These are phyloP conservation scores for Termitomyces sp. DNA, from an alignment of 768 basidiomycete species.

Conservation along the genomic window DNA sequence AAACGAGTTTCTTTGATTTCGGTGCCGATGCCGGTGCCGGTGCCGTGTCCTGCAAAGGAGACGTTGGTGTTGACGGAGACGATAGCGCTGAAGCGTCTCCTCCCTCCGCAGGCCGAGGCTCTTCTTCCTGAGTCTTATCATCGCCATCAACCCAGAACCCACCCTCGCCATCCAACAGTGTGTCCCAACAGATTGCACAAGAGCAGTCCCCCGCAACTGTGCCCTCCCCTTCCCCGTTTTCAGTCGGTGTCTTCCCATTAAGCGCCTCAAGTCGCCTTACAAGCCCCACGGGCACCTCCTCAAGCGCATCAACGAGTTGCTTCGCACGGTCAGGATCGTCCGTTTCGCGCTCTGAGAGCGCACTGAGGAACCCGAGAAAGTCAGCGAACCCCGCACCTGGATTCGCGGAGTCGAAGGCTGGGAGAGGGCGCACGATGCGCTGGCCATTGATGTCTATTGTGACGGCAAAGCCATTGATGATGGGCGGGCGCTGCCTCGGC, in stretches of 20 bases:
- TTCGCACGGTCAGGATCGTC: constrained; percentile 69
- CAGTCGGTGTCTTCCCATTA: constrained; percentile 26
- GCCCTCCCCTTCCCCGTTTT: constrained; percentile 21
- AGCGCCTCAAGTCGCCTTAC: constrained; percentile 59
- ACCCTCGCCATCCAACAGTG: constrained; percentile 45
- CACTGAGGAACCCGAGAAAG: constrained; percentile 16
- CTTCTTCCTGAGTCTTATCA: background rate
- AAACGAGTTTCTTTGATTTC: background rate
- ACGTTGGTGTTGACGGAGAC: background rate
- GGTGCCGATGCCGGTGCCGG: background rate
- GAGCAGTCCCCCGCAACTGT: constrained; percentile 33
- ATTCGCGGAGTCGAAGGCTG: background rate
- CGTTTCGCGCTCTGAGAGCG: constrained; percentile 24
- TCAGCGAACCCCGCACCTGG: constrained; percentile 7
- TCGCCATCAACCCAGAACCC: constrained; percentile 15
- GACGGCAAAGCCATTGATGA: constrained; percentile 16
- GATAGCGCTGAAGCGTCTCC: background rate
- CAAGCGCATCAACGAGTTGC: constrained; percentile 56
- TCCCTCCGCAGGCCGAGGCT: background rate
- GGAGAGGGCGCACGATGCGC: constrained; percentile 9
- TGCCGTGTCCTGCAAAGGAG: background rate
- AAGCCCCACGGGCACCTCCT: constrained; percentile 61
- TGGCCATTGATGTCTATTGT: constrained; percentile 16
- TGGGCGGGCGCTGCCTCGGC: background rate
- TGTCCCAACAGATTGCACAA: constrained; percentile 79